Evolutionary conservation across 2,329 filamentous ascomycete genomes (phyloP).

Genomic region (Phaeophleospora eucalypticola): DNA sequence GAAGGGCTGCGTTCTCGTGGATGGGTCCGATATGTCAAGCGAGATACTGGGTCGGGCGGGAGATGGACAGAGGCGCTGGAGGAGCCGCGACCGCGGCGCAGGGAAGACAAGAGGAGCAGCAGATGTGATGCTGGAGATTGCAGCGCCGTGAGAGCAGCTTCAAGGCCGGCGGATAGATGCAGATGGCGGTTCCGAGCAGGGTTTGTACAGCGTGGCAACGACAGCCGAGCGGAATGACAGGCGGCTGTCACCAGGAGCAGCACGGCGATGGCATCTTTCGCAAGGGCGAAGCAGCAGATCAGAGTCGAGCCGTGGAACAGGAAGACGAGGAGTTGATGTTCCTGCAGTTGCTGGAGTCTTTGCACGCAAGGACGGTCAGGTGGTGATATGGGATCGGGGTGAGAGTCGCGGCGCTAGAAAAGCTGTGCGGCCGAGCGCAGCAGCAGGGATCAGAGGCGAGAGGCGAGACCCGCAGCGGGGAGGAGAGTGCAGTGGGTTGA

Average conservation of each 20-base stretch:
- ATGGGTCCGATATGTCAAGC: not conserved
- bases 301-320: not conserved
- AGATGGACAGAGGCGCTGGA: slow-evolving; percentile 16
- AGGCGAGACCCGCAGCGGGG: not conserved
- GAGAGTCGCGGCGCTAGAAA: not conserved
- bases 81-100: slow-evolving; percentile 15
- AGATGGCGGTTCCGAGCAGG: slow-evolving; percentile 14
- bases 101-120: slow-evolving; percentile 7
- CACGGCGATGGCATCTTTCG: not conserved
- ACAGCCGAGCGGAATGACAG: no score
- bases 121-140: slow-evolving; percentile 5
- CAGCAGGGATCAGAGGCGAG: not conserved
- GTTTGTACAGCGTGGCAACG: slow-evolving; percentile 14
- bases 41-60: slow-evolving; percentile 8
- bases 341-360: not conserved
- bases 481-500: not conserved
- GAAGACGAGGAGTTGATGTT: not conserved
- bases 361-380: not conserved
- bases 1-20: slow-evolving; percentile 13
- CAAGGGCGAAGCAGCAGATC: not conserved
- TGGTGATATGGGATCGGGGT: not conserved
- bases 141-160: slow-evolving; percentile 10
- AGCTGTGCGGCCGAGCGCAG: not conserved
- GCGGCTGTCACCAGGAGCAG: not conserved
- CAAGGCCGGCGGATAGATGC: slow-evolving; percentile 14